phyloP scores from a whole-genome alignment of 495 filamentous ascomycete species.

The Baudoinia panamericana region DNA sequence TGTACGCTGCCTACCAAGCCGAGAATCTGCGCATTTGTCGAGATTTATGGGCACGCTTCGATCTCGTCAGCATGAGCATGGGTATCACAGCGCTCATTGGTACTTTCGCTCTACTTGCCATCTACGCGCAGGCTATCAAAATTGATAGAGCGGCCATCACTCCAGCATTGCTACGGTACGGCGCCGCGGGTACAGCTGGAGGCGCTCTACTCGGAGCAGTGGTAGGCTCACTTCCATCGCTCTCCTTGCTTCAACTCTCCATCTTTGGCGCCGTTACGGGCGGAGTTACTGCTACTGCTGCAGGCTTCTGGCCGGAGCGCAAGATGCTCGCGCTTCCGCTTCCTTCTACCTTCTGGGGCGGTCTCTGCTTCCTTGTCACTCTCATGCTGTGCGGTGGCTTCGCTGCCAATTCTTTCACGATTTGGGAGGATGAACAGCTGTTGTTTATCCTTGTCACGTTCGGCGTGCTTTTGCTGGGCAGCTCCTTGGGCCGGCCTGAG shows the following conservation, averaged over 20 bases:
- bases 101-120: conserved; percentile 49
- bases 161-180: conserved; percentile 31
- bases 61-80: conserved; percentile 67
- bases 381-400: conserved; percentile 75
- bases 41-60: conserved; percentile 78
- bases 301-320: conserved; percentile 39
- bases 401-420: conserved; percentile 94
- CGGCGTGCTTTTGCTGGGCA: conserved; percentile 55
- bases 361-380: conserved; percentile 69
- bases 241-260: conserved; percentile 18
- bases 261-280: conserved; percentile 44
- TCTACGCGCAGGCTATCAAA: conserved; percentile 54
- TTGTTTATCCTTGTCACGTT: conserved; percentile 84
- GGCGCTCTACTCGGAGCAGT: conserved; percentile 25
- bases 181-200: conserved; percentile 23
- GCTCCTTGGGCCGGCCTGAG: conserved; percentile 56
- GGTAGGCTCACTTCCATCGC: conserved; percentile 15
- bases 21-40: conserved; percentile 73
- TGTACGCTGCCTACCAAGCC: conserved; percentile 60
- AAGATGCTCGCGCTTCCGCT: conserved; percentile 42
- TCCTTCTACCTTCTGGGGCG: conserved; percentile 77
- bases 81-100: conserved; percentile 59
- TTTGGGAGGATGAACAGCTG: conserved; percentile 97
- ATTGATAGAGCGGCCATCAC: conserved; percentile 42
- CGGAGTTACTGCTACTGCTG: conserved; percentile 48